A percentile compares a stretch with the other conserved stretches of the same genome.
Conservation (phyloP, 148 eudicot genomes). For the Bassia scoparia region DNA sequence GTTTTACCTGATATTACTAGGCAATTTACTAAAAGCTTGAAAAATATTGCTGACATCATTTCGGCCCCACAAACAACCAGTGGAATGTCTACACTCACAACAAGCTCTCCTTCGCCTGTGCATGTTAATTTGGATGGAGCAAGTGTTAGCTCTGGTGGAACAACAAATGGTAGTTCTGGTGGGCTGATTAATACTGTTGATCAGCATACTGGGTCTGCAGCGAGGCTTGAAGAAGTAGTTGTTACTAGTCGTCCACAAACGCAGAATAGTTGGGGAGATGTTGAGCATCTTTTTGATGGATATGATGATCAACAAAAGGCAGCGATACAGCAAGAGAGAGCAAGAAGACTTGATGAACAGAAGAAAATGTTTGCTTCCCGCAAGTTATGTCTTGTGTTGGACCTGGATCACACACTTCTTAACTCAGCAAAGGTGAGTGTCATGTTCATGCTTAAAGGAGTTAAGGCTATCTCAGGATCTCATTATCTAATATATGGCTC, state of each 20-base stretch:
- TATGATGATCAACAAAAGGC: conserved; percentile 84
- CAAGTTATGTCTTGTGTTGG: conserved; percentile 92
- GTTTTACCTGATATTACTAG: conserved; percentile 65
- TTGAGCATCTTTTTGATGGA: conserved; percentile 83
- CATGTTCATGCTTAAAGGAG: too few species aligned
- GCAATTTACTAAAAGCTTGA: conserved; percentile 65
- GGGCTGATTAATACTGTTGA: conserved; percentile 28
- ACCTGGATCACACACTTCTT: conserved; percentile 95
- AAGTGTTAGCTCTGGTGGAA: conserved; percentile 28
- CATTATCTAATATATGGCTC: background rate
- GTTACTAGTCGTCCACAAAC: conserved; percentile 42
- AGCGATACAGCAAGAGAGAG: conserved; percentile 82
- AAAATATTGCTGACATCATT: conserved; percentile 66
- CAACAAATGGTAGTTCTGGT: conserved; percentile 27
- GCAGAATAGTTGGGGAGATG: conserved; percentile 70
- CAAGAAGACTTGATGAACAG: conserved; percentile 88
- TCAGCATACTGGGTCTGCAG: conserved; percentile 30
- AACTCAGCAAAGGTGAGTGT: conserved; percentile 88
- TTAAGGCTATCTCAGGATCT: too few species aligned
- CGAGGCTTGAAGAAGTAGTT: conserved; percentile 50
- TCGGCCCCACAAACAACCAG: conserved; percentile 50
- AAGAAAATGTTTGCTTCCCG: conserved; percentile 76
- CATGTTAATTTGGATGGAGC: conserved; percentile 32
- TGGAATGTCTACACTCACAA: conserved; percentile 33
- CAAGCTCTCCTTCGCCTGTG: conserved; percentile 37